Base-by-base conservation (phyloP, 2,329 filamentous ascomycete genomes). In the Grosmannia clavigera region DNA sequence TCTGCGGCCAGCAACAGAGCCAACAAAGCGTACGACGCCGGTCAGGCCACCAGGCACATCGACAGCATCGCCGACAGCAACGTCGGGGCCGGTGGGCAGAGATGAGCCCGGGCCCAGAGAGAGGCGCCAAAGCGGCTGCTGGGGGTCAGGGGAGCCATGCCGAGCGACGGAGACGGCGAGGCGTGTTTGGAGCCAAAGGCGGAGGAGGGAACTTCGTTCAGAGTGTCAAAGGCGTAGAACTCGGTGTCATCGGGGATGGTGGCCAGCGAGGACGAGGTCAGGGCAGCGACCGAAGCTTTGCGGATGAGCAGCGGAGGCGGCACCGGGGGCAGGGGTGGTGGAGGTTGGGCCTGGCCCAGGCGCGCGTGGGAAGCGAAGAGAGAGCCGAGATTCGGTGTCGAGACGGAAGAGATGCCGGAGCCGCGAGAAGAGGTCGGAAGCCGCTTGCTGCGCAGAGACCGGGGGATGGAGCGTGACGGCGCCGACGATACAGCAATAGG, bases 41-140 rank as follows among this genome's bases (percentile, higher is more conserved):
- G 87, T 78, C 91, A 99, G 96, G 71, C 87, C 90, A 51, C 94
- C 94, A 1, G 92, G 92, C 55, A 96, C 92, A 66, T 96, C 92
- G 63, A 96, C 92, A 40, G 79, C 72, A 70, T 96, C 92, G 65
- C 92, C 92, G 50, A 94, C 79, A 64, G 84, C 80, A 62, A 95
- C 73, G 58, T 80, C 78, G 63, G 74, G 73, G 65, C 70, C 76
- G 31, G 58, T 29, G 35, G 43, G 25, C 22, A 40, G 27, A 1
- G 53, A 38, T 22, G 63, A 52, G 60, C 62, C 63, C 46, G 62
- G 61, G 29, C 69, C 74, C 38, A 64, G 40, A 33, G 40, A 33
- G 63, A 62, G 22, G 63, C 60, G 40, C 51, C 60, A 25, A 64
- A 61, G 38, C 62, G 61, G 72, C 79, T 75, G 60, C 75, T 76